phyloP scores from a whole-genome alignment of 2,329 filamentous ascomycete species.

The Neonectria coccinea region DNA sequence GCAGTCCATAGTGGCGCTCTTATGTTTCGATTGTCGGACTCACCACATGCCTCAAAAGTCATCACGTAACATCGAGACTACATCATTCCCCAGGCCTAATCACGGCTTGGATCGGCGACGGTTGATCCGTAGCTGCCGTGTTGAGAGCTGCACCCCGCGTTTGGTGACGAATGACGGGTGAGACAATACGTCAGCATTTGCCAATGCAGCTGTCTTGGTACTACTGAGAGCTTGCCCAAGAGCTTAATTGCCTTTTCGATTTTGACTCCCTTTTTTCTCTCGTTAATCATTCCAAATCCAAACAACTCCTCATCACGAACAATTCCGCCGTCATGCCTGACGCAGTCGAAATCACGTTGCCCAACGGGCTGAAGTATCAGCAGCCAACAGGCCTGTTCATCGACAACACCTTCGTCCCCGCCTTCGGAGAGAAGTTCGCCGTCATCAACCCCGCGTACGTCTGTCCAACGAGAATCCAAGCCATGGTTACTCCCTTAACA shows the following conservation, averaged over 20 bases:
- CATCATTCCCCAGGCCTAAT: not conserved
- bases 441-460: conserved; percentile 28
- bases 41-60: not conserved
- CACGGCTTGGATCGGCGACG: not conserved
- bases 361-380: conserved; percentile 52
- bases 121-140: not conserved
- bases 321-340: conserved; percentile 3
- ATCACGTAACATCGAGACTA: not conserved
- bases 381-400: conserved; percentile 40
- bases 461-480: too few species aligned
- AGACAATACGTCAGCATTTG: conserved; percentile 10
- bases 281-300: not conserved
- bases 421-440: conserved; percentile 15
- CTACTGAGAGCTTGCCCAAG: not conserved
- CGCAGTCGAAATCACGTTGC: conserved; percentile 23
- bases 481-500: not conserved
- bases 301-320: not conserved
- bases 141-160: conserved; percentile 8
- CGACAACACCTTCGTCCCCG: conserved; percentile 36
- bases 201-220: not conserved
- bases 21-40: not conserved
- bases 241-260: too few species aligned
- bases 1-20: not conserved
- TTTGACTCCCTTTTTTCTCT: not conserved
- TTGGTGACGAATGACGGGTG: not conserved